Conservation (phyloP, 2,329 filamentous ascomycete species). For the Torrubiella hemipterigena region DNA sequence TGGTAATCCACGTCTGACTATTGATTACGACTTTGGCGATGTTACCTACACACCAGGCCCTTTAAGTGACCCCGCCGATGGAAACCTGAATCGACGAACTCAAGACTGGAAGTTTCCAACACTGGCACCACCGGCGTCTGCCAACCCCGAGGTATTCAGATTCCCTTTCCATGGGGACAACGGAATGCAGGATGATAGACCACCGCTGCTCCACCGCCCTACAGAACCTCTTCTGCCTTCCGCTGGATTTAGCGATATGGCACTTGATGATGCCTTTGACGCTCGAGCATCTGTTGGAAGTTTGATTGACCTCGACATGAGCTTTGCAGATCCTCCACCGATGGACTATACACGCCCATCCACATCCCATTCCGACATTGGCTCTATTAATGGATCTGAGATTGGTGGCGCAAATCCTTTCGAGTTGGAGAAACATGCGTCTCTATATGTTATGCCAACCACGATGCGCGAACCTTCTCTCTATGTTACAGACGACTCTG, state of each 20-base stretch:
- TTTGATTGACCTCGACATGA: slow-evolving; percentile 44
- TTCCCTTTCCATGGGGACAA: slow-evolving; percentile 25
- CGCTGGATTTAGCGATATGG: slow-evolving; percentile 27
- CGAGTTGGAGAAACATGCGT: slow-evolving; percentile 50
- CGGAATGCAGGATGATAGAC: slow-evolving; percentile 22
- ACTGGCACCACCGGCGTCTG: slow-evolving; percentile 36
- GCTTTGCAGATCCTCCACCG: slow-evolving; percentile 36
- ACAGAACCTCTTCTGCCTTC: slow-evolving; percentile 36
- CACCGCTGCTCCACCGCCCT: slow-evolving; percentile 34
- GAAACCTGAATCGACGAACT: slow-evolving; percentile 37
- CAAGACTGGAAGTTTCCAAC: slow-evolving; percentile 49
- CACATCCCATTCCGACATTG: slow-evolving; percentile 47
- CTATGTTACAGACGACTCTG: slow-evolving; percentile 48
- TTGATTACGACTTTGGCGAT: slow-evolving; percentile 37
- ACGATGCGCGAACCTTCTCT: slow-evolving; percentile 43
- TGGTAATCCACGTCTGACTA: slow-evolving; percentile 31
- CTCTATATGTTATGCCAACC: slow-evolving; percentile 33
- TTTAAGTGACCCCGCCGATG: slow-evolving; percentile 45
- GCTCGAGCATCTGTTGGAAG: slow-evolving; percentile 31
- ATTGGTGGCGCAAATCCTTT: slow-evolving; percentile 45
- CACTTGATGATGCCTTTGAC: slow-evolving; percentile 20
- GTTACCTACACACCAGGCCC: slow-evolving; percentile 33
- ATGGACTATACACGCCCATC: slow-evolving; percentile 42
- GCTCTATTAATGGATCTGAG: slow-evolving; percentile 43
- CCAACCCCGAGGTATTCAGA: slow-evolving; percentile 38